These are phyloP conservation scores for Azolla pinnata DNA, from an alignment of 75 land plant species.

Conservation along the genomic window DNA sequence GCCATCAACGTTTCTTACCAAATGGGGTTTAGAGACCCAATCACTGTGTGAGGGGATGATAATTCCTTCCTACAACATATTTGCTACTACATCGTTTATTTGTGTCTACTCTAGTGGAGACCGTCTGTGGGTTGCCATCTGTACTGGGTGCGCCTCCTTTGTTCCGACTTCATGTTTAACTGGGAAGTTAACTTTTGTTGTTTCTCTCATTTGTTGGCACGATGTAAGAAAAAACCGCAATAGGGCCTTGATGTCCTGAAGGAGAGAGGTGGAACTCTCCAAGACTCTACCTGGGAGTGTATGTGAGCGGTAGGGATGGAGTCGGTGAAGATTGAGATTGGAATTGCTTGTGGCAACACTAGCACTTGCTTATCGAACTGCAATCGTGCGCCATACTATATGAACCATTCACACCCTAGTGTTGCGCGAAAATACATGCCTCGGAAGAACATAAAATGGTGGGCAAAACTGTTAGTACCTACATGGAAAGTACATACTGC, in stretches of 20 bases:
- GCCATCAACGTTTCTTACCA: constrained; percentile 9
- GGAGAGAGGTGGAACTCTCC: no score
- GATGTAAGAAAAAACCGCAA: no score
- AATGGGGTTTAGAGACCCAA: constrained; percentile 6
- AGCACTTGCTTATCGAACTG: no score
- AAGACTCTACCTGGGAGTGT: no score
- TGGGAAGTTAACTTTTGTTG: neutral
- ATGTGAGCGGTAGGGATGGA: no score
- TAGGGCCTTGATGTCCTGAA: no score
- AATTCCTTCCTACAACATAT: constrained; percentile 9
- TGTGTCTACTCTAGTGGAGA: neutral
- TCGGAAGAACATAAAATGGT: no score
- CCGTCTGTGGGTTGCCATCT: neutral
- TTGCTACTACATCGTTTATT: neutral
- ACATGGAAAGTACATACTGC: no score
- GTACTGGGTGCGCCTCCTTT: neutral
- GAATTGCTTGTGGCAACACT: neutral
- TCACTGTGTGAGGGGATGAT: neutral
- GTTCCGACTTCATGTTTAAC: neutral
- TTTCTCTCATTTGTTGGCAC: neutral
- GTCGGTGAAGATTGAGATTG: neutral
- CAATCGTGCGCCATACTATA: no score
- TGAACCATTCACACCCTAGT: no score
- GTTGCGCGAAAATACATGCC: no score
- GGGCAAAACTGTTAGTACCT: no score